Evolutionary conservation across 805 yeast genomes (phyloP).

Genomic region (Suhomyces tanzawaensis): DNA sequence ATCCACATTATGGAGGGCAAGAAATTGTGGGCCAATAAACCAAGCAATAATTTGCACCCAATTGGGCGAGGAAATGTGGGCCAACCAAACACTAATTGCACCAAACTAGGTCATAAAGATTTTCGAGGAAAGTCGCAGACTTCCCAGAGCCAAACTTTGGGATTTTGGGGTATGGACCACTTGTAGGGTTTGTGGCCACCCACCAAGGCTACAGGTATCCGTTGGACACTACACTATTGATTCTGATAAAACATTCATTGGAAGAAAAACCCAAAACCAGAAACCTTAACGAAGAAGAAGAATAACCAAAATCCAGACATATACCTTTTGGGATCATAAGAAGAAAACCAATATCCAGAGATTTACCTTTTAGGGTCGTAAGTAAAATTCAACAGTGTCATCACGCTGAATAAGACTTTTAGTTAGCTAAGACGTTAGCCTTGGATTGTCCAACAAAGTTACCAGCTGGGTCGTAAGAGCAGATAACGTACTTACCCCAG

Average conservation of each 20-base stretch:
- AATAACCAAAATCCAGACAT: not conserved
- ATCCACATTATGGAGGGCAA: too few species aligned
- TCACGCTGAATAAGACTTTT: constrained; percentile 1
- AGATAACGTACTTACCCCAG: constrained; percentile 61
- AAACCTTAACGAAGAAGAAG: constrained; percentile 1
- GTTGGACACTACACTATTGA: too few species aligned
- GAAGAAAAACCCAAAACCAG: not conserved
- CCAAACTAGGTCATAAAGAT: too few species aligned
- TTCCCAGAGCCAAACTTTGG: too few species aligned
- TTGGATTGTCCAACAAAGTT: constrained; percentile 50
- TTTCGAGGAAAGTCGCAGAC: too few species aligned
- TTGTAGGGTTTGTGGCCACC: too few species aligned
- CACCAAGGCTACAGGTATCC: too few species aligned
- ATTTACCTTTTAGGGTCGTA: not conserved
- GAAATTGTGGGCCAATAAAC: too few species aligned
- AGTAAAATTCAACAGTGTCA: constrained; percentile 1
- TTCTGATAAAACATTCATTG: not conserved
- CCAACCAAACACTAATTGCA: too few species aligned
- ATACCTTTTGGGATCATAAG: not conserved
- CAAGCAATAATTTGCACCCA: too few species aligned
- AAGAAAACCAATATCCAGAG: not conserved
- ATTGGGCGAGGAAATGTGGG: too few species aligned
- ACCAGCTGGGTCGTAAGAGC: constrained; percentile 76
- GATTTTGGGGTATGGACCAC: too few species aligned
- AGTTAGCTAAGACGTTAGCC: constrained; percentile 12